These are phyloP conservation scores for Lasiosphaeria ovina DNA, from an alignment of 495 filamentous ascomycete species.

Conservation along the genomic window DNA sequence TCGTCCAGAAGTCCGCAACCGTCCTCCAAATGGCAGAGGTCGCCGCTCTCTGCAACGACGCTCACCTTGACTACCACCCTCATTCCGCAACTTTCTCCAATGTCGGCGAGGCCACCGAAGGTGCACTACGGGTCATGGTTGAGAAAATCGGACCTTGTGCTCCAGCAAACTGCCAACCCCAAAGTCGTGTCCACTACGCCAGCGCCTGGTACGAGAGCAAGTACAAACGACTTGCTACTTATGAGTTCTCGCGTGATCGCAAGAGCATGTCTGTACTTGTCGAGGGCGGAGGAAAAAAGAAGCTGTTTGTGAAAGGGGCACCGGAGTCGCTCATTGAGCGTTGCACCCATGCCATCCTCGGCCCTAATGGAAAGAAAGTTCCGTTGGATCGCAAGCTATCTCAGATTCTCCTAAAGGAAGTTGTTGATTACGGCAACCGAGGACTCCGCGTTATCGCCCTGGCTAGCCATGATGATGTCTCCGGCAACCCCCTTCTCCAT, in stretches of 20 bases:
- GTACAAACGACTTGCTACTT: constrained; percentile 74
- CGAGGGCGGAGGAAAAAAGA: constrained; percentile 61
- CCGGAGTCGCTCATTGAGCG: constrained; percentile 92
- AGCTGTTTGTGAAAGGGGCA: constrained; percentile 93
- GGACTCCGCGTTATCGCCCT: constrained; percentile 95
- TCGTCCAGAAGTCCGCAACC: constrained; percentile 73
- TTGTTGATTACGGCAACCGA: constrained; percentile 84
- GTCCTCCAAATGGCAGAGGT: constrained; percentile 81
- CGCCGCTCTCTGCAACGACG: constrained; percentile 86
- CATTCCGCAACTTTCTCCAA: constrained; percentile 72
- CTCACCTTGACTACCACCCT: constrained; percentile 76
- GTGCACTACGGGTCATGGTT: constrained; percentile 82
- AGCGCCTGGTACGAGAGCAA: constrained; percentile 82
- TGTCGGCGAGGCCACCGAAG: constrained; percentile 95
- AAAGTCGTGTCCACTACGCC: constrained; percentile 68
- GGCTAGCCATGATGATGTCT: constrained; percentile 72
- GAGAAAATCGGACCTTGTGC: constrained; percentile 82
- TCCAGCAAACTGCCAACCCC: constrained; percentile 36
- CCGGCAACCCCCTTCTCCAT: constrained; percentile 63
- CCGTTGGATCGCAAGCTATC: constrained; percentile 63
- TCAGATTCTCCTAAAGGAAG: constrained; percentile 67
- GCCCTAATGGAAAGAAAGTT: constrained; percentile 70
- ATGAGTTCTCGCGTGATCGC: constrained; percentile 95
- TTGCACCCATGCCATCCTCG: constrained; percentile 76
- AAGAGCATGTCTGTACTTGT: constrained; percentile 99